Evolutionary conservation across 2,329 filamentous ascomycete species (phyloP).

Genomic region (Alternaria triticina): DNA sequence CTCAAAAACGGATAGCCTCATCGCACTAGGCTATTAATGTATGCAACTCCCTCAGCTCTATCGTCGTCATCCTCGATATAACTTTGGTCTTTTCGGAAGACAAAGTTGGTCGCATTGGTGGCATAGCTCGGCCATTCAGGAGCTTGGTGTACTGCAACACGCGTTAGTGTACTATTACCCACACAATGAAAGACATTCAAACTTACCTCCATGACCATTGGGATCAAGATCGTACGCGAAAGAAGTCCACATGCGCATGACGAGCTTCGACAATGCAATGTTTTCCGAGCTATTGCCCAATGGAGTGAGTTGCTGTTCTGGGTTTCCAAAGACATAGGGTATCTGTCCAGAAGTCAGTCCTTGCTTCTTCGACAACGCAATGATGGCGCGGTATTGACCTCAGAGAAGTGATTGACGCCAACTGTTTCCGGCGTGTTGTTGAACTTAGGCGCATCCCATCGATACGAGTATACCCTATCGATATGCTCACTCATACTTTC

Average conservation of each 20-base stretch:
- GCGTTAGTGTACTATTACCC: background rate
- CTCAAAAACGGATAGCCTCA: too few species aligned
- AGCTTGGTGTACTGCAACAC: slow-evolving; percentile 15
- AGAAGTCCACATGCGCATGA: slow-evolving; percentile 41
- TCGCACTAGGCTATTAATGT: slow-evolving; percentile 33
- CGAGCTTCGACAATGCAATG: slow-evolving; percentile 25
- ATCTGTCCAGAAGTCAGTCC: slow-evolving; percentile 20
- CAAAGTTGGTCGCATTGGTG: slow-evolving; percentile 30
- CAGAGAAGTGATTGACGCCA: slow-evolving; percentile 39
- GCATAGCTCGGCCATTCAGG: slow-evolving; percentile 29
- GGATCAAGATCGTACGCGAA: slow-evolving; percentile 39
- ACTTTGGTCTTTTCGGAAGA: slow-evolving; percentile 34
- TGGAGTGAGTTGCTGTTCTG: slow-evolving; percentile 33
- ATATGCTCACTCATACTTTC: slow-evolving; percentile 31
- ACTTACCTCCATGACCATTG: slow-evolving; percentile 35
- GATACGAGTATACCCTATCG: slow-evolving; percentile 33
- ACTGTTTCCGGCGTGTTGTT: slow-evolving; percentile 36
- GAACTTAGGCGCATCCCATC: slow-evolving; percentile 42
- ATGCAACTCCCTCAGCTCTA: slow-evolving; percentile 26
- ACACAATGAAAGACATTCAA: background rate
- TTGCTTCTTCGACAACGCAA: too few species aligned
- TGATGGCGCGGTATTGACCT: slow-evolving; percentile 12
- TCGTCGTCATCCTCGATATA: slow-evolving; percentile 35
- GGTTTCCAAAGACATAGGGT: slow-evolving; percentile 40
- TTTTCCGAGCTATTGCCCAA: slow-evolving; percentile 33